Evolutionary conservation across 495 filamentous ascomycete genomes (phyloP), one percentile per base, ranked within the genome.

Genomic region (Aspergillus conjunctus): DNA sequence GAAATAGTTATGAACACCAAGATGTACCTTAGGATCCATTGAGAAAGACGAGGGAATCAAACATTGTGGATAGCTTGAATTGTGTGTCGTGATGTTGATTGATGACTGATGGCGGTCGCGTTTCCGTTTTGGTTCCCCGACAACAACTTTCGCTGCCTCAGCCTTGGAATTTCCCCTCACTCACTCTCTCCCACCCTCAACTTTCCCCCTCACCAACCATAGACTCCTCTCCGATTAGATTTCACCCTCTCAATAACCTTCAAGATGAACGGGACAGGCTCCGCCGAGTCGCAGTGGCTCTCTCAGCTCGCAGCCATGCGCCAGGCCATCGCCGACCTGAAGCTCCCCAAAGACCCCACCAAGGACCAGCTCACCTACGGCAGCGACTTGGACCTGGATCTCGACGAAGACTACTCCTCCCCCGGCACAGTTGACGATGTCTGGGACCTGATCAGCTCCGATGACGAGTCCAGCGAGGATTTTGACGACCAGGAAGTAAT

Each of bases 381-480:
- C 49, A 76, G 79, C 33, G 87, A 88, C 49, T 64, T 89, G 39
- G 77, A 81, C 20, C 70, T 88, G 10, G 79, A 84, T 48, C 77
- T 89, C 31, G 81, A 89, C 44, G 85, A 87, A 21, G 82, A 85
- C 21, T 80, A 85, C 34, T 86, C 82, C 0, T 86, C 84, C 2
- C 77, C 79, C 1, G 84, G 81, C 43, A 84, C 85, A 17, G 81
- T 85, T 9, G 88, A 92, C 60, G 90, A 95, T 74, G 84, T 96
- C 10, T 98, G 94, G 94, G 91, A 96, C 70, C 83, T 92, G 39
- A 90, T 92, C 70, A 89, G 85, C 50, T 89, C 91, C 33, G 87
- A 91, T 30, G 78, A 84, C 33, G 89, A 82, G 54, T 84, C 77
- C 41, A 81, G 77, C 44, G 81, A 83, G 48, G 77, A 75, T 14